phyloP scores from a whole-genome alignment of 2,329 filamentous ascomycete species.

The Penicillium sp. region DNA sequence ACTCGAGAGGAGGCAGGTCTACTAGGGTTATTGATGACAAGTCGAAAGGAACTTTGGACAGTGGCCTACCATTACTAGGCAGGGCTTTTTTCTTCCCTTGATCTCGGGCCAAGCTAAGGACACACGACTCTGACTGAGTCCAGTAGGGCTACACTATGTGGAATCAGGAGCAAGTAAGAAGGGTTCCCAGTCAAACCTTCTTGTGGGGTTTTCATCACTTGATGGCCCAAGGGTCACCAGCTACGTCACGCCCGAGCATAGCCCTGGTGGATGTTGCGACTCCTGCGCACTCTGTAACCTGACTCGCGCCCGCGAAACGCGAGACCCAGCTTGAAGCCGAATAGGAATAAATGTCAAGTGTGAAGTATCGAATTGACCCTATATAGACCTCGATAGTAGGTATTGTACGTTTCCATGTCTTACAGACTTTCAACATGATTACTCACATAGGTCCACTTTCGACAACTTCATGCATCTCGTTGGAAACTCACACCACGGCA shows the following conservation, averaged over 20 bases:
- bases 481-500: too few species aligned
- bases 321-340: too few species aligned
- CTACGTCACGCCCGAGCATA: constrained; percentile 47
- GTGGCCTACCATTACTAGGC: constrained; percentile 24
- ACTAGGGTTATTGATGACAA: constrained; percentile 44
- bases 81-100: background rate
- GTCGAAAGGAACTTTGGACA: constrained; percentile 49
- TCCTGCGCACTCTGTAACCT: constrained; percentile 41
- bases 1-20: constrained; percentile 24
- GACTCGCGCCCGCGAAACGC: constrained; percentile 31
- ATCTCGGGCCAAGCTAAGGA: background rate
- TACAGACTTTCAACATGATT: background rate
- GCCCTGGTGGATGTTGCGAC: constrained; percentile 40
- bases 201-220: constrained; percentile 33
- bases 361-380: too few species aligned
- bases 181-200: constrained; percentile 40
- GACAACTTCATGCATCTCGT: too few species aligned
- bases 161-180: constrained; percentile 13
- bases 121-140: constrained; percentile 30
- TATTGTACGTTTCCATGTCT: background rate
- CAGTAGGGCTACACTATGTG: constrained; percentile 30
- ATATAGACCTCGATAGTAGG: too few species aligned
- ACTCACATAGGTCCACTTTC: too few species aligned
- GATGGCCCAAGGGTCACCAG: constrained; percentile 46
- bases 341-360: too few species aligned